Evolutionary conservation across 2,329 filamentous ascomycete genomes (phyloP), one percentile per base, ranked within the genome.

Genomic region (Ophioceras dolichostomum): DNA sequence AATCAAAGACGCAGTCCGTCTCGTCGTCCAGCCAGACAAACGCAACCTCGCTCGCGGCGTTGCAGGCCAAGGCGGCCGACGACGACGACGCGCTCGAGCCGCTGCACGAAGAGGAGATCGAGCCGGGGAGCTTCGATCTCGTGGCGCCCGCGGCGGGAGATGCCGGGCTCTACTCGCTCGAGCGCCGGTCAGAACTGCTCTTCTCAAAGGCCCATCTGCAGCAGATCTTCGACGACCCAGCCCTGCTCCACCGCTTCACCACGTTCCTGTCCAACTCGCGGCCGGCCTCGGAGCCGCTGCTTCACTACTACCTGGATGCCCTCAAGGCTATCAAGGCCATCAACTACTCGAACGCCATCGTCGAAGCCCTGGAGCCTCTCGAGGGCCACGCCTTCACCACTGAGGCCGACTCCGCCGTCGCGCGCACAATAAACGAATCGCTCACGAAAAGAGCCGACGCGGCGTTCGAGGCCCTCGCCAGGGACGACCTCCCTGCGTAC

Each of bases 251-350:
- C 36, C 69, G 67, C 32, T 87, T 87, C 51, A 80, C 74, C 2
- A 66, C 72, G 3, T 88, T 83, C 47, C 60, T 87, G 3, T 70
- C 70, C 40, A 54, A 62, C 4, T 62, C 69, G 32, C 65, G 78
- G 32, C 73, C 77, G 5, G 59, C 68, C 16, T 83, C 80, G 1
- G 62, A 83, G 2, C 71, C 79, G 0, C 58, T 82, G 7, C 57
- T 87, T 12, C 70, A 77, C 19, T 83, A 85, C 59, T 85, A 85
- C 45, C 64, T 86, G 2, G 78, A 84, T 46, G 70, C 79, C 0
- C 55, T 76, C 40, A 88, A 87, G 50, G 80, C 81, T 1, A 55
- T 84, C 10, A 73, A 75, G 45, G 79, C 82, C 2, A 76, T 87
- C 40, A 65, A 68, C 24, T 86, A 86, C 47, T 71, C 79, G 16